phyloP scores from a whole-genome alignment of 2,329 filamentous ascomycete genomes.

The Hymenoscyphus fructigenus region DNA sequence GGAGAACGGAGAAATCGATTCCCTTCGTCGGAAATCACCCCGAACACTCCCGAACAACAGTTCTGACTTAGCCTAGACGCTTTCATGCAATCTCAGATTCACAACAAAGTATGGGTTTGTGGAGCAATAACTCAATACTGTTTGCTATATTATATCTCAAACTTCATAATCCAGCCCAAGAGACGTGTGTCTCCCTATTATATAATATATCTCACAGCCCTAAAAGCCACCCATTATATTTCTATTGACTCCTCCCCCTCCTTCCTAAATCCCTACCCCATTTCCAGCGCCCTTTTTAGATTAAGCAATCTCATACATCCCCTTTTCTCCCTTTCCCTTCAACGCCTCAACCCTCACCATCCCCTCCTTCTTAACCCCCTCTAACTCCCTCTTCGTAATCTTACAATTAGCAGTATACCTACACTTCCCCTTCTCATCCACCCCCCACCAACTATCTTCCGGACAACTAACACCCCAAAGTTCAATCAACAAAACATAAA shows the following conservation, averaged over 20 bases:
- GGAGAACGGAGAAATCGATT: too few species aligned
- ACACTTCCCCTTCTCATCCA: constrained; percentile 38
- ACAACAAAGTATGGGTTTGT: too few species aligned
- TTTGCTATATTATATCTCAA: neutral
- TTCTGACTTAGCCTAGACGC: too few species aligned
- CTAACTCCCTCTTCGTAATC: constrained; percentile 38
- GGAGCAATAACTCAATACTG: neutral
- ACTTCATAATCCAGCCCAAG: neutral
- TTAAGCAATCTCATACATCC: constrained; percentile 6
- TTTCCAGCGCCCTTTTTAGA: neutral
- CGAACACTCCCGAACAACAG: too few species aligned
- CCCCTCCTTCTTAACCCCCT: constrained; percentile 29
- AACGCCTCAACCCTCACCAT: constrained; percentile 26
- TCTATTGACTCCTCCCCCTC: neutral
- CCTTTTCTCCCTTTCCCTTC: constrained; percentile 18
- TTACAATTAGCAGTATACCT: constrained; percentile 46
- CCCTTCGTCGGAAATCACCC: too few species aligned
- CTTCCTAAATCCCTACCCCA: neutral
- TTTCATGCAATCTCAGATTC: too few species aligned
- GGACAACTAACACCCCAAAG: constrained; percentile 49
- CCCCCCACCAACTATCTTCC: constrained; percentile 45
- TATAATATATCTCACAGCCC: neutral
- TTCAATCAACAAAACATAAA: constrained; percentile 49
- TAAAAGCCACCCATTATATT: neutral
- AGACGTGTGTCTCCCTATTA: neutral